Base-by-base conservation (phyloP, 2,329 filamentous ascomycete species). In the Emmonsiellopsis sp. region DNA sequence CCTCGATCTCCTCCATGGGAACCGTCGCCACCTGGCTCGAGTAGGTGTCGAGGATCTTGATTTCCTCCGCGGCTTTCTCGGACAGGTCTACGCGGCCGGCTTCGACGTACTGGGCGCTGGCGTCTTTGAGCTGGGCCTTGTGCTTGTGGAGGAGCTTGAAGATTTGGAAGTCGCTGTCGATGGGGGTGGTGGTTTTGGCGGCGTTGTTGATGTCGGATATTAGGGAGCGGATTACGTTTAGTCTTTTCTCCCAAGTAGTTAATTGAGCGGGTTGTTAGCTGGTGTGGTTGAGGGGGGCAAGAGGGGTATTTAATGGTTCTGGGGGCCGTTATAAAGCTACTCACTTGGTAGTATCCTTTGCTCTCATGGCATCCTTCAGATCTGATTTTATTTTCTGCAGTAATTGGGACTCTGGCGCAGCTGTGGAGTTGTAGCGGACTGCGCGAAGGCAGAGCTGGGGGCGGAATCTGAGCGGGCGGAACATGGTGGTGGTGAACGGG, bases 201-300 rank as follows among this genome's bases (percentile, higher is more conserved):
- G 72, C 68, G 58, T 76, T 76, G 61, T 75, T 76, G 58, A 70
- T 71, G 57, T 78, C 75, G 48, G 75, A 71, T 52, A 78, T 75
- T 54, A 77, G 63, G 45, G 71, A 69, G 37, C 75, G 73, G 15
- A 78, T 65, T 38, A 76, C 75, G 58, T 75, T 74, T 31, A 77
- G 63, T 58, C 75, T 76, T 52, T 42, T 44, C 13, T 35, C 8
- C 34, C 45, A 16, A 56, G n/a, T n/a, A n/a, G n/a, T n/a, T 11
- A 26, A 56, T 45, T 16, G 10, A 45, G n/a, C 11, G 9, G 16
- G 20, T 44, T 13, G 42, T 15, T 13, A 16, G 42, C 20, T 44
- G 16, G 42, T 44, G 10, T 26, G 20, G 20, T 44, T 44, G 5
- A 4, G 42, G 10, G 11, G 42, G 42, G 13, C 5, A 4, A 20